Evolutionary conservation across 2,329 filamentous ascomycete genomes (phyloP), one percentile per base, ranked within the genome.

Genomic region (Bipolaris oryzae): DNA sequence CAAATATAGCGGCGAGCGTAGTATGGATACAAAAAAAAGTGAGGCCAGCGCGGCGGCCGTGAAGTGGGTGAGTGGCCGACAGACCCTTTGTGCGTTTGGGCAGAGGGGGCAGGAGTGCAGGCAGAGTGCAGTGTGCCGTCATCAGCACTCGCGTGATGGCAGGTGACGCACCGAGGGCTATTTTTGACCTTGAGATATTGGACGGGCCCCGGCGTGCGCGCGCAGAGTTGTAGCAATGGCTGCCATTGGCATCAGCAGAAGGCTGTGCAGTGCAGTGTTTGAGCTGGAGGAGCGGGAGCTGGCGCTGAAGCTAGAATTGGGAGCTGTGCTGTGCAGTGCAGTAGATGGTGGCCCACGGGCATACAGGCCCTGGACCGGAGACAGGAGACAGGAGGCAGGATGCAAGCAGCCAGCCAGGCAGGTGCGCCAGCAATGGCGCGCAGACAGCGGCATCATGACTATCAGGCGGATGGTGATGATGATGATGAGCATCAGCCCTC

Each of bases 141-240:
- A 39, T 25, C 23, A 20, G 5, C 42, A 18, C 6, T 37, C 21
- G 37, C 43, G 18, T 57, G 61, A 60, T 66, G 63, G 64, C 61
- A 42, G 37, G 55, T 55, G 58, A 66, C 55, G 66, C 63, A 63
- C 59, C 35, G 46, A 46, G 50, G 38, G 50, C 69, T 71, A 74
- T 70, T 70, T 69, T 70, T 70, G 64, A 62, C 48, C 25, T 18
- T 5, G 49, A 59, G 58, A 71, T 67, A 64, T 68, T 62, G 60
- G 48, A 57, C 33, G 50, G 60, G 60, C 58, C 64, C 63, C 56
- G 46, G 58, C 57, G 54, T 44, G 57, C 58, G 54, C 46, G 57
- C 60, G 65, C 60, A 54, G 54, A 62, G 38, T 61, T 67, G 63
- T 66, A 66, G 33, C 47, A 23, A 47, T 21, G 34, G 49, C 54